A percentile compares a stretch with the other conserved stretches of the same genome.
These are phyloP conservation scores for Harringtonia aguacate DNA, from an alignment of 2,329 filamentous ascomycete genomes.

Conservation along the genomic window DNA sequence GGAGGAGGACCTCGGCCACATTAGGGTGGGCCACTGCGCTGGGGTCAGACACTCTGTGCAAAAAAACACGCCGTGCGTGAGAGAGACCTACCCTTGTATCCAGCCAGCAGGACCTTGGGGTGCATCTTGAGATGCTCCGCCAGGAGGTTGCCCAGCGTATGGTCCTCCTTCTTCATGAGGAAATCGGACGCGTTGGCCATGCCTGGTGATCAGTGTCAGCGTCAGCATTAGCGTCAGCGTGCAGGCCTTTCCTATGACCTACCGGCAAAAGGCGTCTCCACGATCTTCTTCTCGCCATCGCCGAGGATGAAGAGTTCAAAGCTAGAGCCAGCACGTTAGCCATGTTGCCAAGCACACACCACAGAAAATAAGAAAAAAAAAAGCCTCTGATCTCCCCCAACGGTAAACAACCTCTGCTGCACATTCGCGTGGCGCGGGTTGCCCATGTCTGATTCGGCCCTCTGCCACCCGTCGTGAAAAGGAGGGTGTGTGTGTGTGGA, in stretches of 20 bases:
- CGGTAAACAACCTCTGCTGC: constrained; percentile 18
- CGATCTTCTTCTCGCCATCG: constrained; percentile 88
- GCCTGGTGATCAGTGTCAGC: constrained; percentile 36
- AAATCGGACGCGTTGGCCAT: constrained; percentile 95
- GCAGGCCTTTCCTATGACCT: constrained; percentile 23
- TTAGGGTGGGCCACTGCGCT: constrained; percentile 52
- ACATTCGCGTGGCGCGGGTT: constrained; percentile 30
- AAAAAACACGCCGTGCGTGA: too few relatives aligned
- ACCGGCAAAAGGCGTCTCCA: constrained; percentile 83
- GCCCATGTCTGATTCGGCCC: constrained; percentile 8
- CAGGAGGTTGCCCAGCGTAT: constrained; percentile 87
- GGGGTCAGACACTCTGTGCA: too few relatives aligned
- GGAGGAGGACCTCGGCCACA: constrained; percentile 54
- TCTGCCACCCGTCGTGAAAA: too few relatives aligned
- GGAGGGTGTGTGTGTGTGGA: too few relatives aligned
- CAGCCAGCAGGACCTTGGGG: constrained; percentile 77
- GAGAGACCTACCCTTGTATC: constrained; percentile 77
- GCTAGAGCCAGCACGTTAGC: too few relatives aligned
- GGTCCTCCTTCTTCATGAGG: constrained; percentile 91
- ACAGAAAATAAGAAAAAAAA: not conserved
- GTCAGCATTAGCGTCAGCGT: too few relatives aligned
- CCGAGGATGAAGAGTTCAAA: constrained; percentile 88
- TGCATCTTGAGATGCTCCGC: constrained; percentile 76
- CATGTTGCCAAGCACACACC: too few relatives aligned
- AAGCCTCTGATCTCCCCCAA: not conserved